Evolutionary conservation across 2,329 filamentous ascomycete species (phyloP).

Genomic region (Alternaria novae-zelandiae): DNA sequence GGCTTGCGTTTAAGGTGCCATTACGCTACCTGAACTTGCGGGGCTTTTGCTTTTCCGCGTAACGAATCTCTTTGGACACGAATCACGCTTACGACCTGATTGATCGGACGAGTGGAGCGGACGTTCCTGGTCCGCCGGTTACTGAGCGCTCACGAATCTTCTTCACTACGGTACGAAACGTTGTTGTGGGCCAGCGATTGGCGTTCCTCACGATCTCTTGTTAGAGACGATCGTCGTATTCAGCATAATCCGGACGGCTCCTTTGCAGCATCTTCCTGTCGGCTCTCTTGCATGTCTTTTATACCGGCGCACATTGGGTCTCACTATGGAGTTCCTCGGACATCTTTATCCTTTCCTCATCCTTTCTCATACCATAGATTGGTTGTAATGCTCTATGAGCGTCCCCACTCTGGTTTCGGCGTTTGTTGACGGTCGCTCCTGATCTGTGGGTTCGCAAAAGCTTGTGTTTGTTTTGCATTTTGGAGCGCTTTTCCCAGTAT

Average conservation of each 20-base stretch:
- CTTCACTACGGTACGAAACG: conserved; percentile 37
- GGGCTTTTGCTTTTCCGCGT: conserved; percentile 15
- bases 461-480: conserved; percentile 41
- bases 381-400: conserved; percentile 44
- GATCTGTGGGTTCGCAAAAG: conserved; percentile 38
- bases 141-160: conserved; percentile 45
- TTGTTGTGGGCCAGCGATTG: conserved; percentile 32
- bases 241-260: conserved; percentile 39
- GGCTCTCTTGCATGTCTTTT: conserved; percentile 41
- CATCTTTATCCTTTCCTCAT: conserved; percentile 25
- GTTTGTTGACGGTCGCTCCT: conserved; percentile 28
- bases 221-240: conserved; percentile 20
- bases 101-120: conserved; percentile 46
- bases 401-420: conserved; percentile 38
- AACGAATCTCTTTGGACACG: conserved; percentile 48
- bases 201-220: conserved; percentile 23
- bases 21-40: conserved; percentile 13
- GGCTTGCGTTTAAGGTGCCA: conserved; percentile 40
- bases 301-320: conserved; percentile 32
- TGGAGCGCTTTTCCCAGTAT: conserved; percentile 36
- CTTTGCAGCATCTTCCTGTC: conserved; percentile 43
- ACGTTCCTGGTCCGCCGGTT: conserved; percentile 26
- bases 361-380: conserved; percentile 33
- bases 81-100: conserved; percentile 43
- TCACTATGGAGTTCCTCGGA: conserved; percentile 26